phyloP scores from a whole-genome alignment of 768 basidiomycete genomes.

The Calocera viscosa region DNA sequence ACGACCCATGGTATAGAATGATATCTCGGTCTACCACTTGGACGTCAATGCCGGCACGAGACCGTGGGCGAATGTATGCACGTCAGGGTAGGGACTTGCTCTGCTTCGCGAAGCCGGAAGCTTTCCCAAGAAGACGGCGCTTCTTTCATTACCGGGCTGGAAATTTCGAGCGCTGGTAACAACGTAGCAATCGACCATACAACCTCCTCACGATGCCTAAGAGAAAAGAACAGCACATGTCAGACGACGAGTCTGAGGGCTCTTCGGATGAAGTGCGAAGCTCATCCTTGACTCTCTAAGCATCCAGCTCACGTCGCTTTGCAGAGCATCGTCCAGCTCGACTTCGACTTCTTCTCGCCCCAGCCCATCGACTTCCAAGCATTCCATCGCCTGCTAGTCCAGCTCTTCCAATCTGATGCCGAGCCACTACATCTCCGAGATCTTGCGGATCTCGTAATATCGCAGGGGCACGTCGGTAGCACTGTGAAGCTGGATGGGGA shows the following conservation, averaged over 20 bases:
- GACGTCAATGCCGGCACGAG: slow-evolving; percentile 3
- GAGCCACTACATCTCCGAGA: slow-evolving; percentile 56
- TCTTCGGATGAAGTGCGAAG: background rate
- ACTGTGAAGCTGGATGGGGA: slow-evolving; percentile 86
- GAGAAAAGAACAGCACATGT: slow-evolving; percentile 17
- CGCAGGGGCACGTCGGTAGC: slow-evolving; percentile 64
- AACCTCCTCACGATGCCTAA: slow-evolving; percentile 17
- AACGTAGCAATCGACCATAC: slow-evolving; percentile 19
- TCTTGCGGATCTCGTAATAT: slow-evolving; percentile 66
- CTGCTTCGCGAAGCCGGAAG: slow-evolving; percentile 9
- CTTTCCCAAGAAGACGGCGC: background rate
- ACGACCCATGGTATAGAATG: background rate
- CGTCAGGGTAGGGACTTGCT: background rate
- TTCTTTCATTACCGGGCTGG: background rate
- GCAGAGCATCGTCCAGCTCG: slow-evolving; percentile 65
- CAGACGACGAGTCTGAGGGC: slow-evolving; percentile 17
- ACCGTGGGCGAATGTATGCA: background rate
- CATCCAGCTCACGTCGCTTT: background rate
- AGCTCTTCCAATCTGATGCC: slow-evolving; percentile 65
- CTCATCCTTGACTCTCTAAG: slow-evolving; percentile 2
- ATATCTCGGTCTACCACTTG: background rate
- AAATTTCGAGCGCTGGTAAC: slow-evolving; percentile 20
- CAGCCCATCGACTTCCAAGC: slow-evolving; percentile 82
- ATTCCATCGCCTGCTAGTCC: slow-evolving; percentile 55
- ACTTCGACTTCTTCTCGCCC: slow-evolving; percentile 89